Evolutionary conservation across 1,284 basidiomycete species (phyloP).

Genomic region (Violaceomyces palustris): DNA sequence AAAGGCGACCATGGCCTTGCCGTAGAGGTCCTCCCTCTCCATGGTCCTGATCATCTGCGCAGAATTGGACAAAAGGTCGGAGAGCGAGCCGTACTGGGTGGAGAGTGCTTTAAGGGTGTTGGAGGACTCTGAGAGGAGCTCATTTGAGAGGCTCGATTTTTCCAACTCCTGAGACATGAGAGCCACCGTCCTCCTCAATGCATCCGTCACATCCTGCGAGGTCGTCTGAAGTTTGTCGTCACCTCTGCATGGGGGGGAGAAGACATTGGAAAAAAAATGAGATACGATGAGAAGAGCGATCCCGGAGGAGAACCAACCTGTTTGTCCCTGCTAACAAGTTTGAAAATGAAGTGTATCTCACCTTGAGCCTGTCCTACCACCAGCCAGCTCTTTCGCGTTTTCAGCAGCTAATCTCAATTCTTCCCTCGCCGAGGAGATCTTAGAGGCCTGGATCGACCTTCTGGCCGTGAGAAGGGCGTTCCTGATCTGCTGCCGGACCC

Average conservation of each 20-base stretch:
- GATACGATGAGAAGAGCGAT: neutral
- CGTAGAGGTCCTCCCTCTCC: constrained; percentile 47
- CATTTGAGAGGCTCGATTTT: constrained; percentile 46
- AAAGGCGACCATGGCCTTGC: constrained; percentile 31
- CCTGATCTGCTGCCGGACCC: constrained; percentile 12
- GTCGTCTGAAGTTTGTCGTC: constrained; percentile 43
- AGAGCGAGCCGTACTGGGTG: constrained; percentile 42
- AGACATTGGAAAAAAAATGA: neutral
- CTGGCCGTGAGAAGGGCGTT: constrained; percentile 17
- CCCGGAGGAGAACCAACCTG: neutral
- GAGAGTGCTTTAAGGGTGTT: constrained; percentile 34
- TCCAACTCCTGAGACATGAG: constrained; percentile 49
- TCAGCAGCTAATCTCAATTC: constrained; percentile 23
- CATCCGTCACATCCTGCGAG: constrained; percentile 44
- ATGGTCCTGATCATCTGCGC: constrained; percentile 44
- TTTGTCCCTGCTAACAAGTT: too few relatives aligned
- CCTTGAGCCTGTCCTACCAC: constrained; percentile 11
- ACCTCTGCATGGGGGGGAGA: constrained; percentile 3
- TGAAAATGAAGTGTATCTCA: neutral
- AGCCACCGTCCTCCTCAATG: constrained; percentile 42
- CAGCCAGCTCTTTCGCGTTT: constrained; percentile 20
- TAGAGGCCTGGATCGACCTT: constrained; percentile 11
- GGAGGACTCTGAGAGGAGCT: constrained; percentile 48
- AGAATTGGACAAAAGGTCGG: constrained; percentile 41
- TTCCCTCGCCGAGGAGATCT: constrained; percentile 9